phyloP scores from a whole-genome alignment of 805 yeast genomes.

The Candida yuanshanica region DNA sequence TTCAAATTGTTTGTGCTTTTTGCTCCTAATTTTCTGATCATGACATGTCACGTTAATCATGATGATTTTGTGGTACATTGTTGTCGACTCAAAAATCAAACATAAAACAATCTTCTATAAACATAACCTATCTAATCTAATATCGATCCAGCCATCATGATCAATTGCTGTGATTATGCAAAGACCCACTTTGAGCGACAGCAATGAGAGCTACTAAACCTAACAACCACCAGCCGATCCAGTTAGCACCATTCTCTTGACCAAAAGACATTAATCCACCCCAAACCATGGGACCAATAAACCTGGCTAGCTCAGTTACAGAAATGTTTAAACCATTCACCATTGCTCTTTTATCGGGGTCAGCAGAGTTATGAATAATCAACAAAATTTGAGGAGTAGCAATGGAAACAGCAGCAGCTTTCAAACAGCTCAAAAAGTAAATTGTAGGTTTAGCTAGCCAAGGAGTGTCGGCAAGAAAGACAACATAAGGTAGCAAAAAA shows the following conservation, averaged over 20 bases:
- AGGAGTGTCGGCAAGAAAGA: slow-evolving; percentile 32
- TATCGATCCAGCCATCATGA: neutral
- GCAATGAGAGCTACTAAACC: neutral
- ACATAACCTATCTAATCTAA: too few species aligned
- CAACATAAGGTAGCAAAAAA: slow-evolving; percentile 39
- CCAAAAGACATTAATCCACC: neutral
- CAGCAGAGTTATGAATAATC: neutral
- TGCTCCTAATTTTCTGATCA: too few species aligned
- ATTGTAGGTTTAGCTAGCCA: slow-evolving; percentile 2
- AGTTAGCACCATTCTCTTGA: neutral
- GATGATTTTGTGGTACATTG: too few species aligned
- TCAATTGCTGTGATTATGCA: neutral
- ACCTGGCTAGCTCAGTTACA: neutral
- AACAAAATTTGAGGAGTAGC: neutral
- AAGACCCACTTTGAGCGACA: neutral
- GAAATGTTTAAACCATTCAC: neutral
- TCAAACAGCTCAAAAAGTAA: slow-evolving; percentile 15
- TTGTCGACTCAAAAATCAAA: neutral
- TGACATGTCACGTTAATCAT: too few species aligned
- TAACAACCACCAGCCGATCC: neutral
- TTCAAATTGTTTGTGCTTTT: too few species aligned
- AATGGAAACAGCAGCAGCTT: neutral
- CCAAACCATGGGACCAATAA: neutral
- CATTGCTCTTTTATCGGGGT: neutral
- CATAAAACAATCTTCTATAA: neutral